Conservation (phyloP, 164 flowering plant species). For the Chloranthus sessilifolius region DNA sequence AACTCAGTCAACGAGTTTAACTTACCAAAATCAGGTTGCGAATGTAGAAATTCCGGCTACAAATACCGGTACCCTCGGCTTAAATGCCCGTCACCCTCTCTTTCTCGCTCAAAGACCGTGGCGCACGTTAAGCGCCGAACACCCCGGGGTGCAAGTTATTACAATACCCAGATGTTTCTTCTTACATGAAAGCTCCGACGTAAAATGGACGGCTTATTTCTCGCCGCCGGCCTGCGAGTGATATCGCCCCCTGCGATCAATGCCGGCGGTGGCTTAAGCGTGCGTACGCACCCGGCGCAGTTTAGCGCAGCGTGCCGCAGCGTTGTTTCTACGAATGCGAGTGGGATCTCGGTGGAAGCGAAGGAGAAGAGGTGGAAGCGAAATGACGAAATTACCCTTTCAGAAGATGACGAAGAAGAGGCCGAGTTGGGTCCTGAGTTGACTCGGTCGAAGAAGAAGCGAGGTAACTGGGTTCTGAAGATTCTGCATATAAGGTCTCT, state of each 20-base stretch:
- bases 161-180: too few species aligned
- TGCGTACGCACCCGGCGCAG: conserved; percentile 25
- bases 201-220: conserved; percentile 59
- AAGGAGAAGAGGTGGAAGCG: conserved; percentile 12
- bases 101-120: too few species aligned
- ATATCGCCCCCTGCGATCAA: conserved; percentile 34
- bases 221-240: conserved; percentile 42
- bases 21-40: too few species aligned
- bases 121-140: too few species aligned
- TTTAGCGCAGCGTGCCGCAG: conserved; percentile 32
- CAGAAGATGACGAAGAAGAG: conserved; percentile 11
- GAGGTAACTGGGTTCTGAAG: conserved; percentile 66
- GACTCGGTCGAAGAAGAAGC: conserved; percentile 1
- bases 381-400: conserved; percentile 26
- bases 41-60: too few species aligned
- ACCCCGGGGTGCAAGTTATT: too few species aligned
- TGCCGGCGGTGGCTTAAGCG: conserved; percentile 20
- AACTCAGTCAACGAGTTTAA: too few species aligned
- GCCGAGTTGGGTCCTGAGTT: neutral
- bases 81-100: too few species aligned
- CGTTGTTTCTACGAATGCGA: conserved; percentile 6
- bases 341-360: conserved; percentile 24
- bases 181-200: too few species aligned
- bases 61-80: too few species aligned
- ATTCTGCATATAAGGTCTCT: conserved; percentile 54